A percentile compares a stretch with the other conserved stretches of the same genome.
phyloP scores from a whole-genome alignment of 148 eudicot species.

The Rhododendron ovatum region DNA sequence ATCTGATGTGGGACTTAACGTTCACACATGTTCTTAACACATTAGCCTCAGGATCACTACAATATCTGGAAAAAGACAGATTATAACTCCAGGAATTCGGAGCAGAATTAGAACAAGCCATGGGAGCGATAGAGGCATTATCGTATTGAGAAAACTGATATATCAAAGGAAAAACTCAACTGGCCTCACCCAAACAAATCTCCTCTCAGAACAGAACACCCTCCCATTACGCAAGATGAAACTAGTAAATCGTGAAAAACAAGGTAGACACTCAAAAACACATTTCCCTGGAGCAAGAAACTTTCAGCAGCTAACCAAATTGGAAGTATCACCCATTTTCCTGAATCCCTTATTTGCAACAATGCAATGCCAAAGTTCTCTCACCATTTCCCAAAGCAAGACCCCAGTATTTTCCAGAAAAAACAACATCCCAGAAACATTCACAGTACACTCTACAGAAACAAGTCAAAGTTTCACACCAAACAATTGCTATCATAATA shows the following conservation, averaged over 20 bases:
- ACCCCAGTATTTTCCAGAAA: neutral
- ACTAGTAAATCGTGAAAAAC: neutral
- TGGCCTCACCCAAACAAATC: neutral
- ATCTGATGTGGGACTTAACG: no score
- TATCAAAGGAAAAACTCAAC: neutral
- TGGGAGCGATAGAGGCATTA: neutral
- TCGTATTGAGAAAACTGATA: neutral
- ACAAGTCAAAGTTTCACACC: neutral
- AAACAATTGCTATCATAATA: neutral
- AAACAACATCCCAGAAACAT: neutral
- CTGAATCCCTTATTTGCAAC: neutral
- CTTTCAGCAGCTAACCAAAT: neutral
- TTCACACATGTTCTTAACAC: no score
- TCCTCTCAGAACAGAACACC: neutral
- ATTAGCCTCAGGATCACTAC: neutral
- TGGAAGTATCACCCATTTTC: neutral
- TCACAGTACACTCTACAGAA: neutral
- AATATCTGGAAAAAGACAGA: neutral
- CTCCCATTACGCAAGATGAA: neutral
- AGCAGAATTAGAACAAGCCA: neutral
- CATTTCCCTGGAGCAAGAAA: neutral
- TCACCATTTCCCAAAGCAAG: neutral
- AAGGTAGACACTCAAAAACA: neutral
- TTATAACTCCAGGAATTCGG: neutral
- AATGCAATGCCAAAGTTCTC: neutral